phyloP scores from a whole-genome alignment of 345 rosid species.

The Pseudoturritis turrita region DNA sequence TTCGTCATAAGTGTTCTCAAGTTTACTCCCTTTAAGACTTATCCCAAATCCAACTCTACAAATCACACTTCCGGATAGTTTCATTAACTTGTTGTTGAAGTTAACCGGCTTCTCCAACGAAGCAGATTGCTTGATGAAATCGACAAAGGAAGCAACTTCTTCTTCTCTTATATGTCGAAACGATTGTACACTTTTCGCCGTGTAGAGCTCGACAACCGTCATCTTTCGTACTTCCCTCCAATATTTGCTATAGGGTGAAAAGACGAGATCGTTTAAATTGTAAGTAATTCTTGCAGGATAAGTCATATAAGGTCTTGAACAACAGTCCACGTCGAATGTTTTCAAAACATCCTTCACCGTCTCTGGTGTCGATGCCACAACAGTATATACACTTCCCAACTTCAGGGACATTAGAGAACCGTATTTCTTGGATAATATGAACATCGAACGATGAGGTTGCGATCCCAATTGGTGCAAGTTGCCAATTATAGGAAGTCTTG shows the following conservation, averaged over 20 bases:
- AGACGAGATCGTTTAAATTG: constrained; percentile 26
- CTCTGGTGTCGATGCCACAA: constrained; percentile 43
- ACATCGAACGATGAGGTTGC: constrained; percentile 33
- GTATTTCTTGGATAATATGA: constrained; percentile 33
- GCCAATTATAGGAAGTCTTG: constrained; percentile 37
- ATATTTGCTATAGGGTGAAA: constrained; percentile 26
- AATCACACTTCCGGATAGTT: constrained; percentile 25
- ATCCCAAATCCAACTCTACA: constrained; percentile 39
- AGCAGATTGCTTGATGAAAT: constrained; percentile 20
- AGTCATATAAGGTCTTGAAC: constrained; percentile 34
- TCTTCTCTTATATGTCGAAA: constrained; percentile 34
- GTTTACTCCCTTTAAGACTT: constrained; percentile 26
- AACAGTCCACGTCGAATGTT: constrained; percentile 33
- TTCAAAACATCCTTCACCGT: constrained; percentile 37
- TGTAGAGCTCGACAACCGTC: constrained; percentile 34
- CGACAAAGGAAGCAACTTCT: constrained; percentile 27
- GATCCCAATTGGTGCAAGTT: constrained; percentile 44
- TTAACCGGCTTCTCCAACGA: constrained; percentile 18
- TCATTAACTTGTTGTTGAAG: constrained; percentile 21
- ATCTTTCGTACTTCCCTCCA: constrained; percentile 39
- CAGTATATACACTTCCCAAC: constrained; percentile 36
- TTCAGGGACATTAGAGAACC: constrained; percentile 44
- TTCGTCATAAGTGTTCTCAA: constrained; percentile 24
- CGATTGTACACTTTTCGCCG: constrained; percentile 35
- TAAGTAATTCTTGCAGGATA: constrained; percentile 26